These are phyloP conservation scores for Daldinia eschscholtzii DNA, from an alignment of 2,329 filamentous ascomycete species.

Conservation along the genomic window DNA sequence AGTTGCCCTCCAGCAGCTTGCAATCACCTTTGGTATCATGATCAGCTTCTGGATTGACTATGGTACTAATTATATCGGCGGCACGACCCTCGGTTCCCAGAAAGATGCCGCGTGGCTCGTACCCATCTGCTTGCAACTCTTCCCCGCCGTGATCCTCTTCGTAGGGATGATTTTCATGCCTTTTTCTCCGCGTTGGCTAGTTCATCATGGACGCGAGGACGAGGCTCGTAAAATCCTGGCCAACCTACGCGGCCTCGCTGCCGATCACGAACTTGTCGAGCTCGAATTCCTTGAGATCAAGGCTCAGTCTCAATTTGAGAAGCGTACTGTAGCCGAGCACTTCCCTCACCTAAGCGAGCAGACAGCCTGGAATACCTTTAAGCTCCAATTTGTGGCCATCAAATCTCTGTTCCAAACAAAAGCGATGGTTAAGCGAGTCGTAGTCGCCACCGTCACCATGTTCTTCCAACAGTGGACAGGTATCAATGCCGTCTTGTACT, in stretches of 20 bases:
- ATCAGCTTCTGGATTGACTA: constrained; percentile 74
- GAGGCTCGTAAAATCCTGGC: constrained; percentile 75
- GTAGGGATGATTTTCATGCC: constrained; percentile 84
- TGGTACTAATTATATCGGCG: constrained; percentile 76
- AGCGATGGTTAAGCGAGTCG: constrained; percentile 75
- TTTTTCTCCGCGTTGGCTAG: constrained; percentile 80
- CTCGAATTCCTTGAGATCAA: constrained; percentile 88
- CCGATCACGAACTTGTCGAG: constrained; percentile 76
- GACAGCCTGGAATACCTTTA: constrained; percentile 73
- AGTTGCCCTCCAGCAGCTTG: constrained; percentile 64
- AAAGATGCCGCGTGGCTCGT: constrained; percentile 79
- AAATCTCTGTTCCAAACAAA: constrained; percentile 72
- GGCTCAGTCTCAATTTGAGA: constrained; percentile 82
- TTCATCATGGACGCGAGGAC: constrained; percentile 72
- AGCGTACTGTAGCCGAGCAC: constrained; percentile 74
- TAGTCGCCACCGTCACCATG: constrained; percentile 73
- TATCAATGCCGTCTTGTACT: constrained; percentile 74
- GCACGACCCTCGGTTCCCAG: constrained; percentile 60
- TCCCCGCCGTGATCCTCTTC: constrained; percentile 74
- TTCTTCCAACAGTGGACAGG: constrained; percentile 68
- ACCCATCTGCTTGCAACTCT: constrained; percentile 78
- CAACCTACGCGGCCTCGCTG: constrained; percentile 70
- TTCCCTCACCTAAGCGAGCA: constrained; percentile 74
- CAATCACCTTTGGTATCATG: constrained; percentile 73
- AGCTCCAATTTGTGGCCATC: constrained; percentile 77